phyloP scores from a whole-genome alignment of 768 basidiomycete genomes.

The Russula sp. region DNA sequence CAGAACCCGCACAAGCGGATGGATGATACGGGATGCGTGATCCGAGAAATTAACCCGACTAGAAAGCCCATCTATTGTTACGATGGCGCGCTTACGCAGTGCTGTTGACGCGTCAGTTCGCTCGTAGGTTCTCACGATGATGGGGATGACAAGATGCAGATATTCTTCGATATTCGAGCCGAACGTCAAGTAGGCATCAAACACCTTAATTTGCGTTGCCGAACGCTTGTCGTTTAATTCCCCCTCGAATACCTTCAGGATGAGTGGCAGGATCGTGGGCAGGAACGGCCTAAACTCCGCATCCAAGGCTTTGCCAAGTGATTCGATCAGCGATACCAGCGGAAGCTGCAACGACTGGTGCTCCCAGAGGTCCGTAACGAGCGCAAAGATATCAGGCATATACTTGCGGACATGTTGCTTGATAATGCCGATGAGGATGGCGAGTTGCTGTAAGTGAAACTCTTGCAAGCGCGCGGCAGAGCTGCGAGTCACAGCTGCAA shows the following conservation, averaged over 20 bases:
- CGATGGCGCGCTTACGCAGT: constrained; percentile 82
- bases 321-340: constrained; percentile 87
- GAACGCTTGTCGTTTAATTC: constrained; percentile 74
- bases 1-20: constrained; percentile 86
- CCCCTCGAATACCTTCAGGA: constrained; percentile 89
- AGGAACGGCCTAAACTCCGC: constrained; percentile 97
- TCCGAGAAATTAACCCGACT: constrained; percentile 95
- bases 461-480: constrained; percentile 81
- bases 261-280: constrained; percentile 79
- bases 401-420: constrained; percentile 96
- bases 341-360: constrained; percentile 77
- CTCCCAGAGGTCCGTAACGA: constrained; percentile 91
- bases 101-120: constrained; percentile 62
- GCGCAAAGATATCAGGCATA: constrained; percentile 72
- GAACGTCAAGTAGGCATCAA: constrained; percentile 92
- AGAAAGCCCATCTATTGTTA: constrained; percentile 85
- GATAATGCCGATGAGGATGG: constrained; percentile 92
- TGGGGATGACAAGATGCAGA: constrained; percentile 91
- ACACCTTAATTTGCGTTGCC: constrained; percentile 78
- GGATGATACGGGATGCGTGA: constrained; percentile 94
- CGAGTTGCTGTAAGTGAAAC: constrained; percentile 91
- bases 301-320: constrained; percentile 87
- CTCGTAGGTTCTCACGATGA: constrained; percentile 89
- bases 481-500: constrained; percentile 77
- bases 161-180: constrained; percentile 97